Evolutionary conservation across 352 stramenopile species (phyloP), one percentile per base, ranked within the genome.

Genomic region (Phytophthora lateralis): DNA sequence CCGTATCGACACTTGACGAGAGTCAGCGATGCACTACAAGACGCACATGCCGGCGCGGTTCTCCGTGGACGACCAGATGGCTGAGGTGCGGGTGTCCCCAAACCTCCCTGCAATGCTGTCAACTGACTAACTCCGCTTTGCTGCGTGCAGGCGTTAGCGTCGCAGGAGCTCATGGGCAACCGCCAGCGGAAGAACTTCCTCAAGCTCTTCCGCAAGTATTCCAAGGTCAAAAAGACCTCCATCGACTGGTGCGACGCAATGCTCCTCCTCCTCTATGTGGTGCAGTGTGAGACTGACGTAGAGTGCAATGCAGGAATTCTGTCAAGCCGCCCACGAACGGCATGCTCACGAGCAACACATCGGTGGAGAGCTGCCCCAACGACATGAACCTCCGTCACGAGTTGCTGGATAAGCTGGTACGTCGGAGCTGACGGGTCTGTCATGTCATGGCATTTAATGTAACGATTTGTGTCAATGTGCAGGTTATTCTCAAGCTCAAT

Each of bases 401-500:
- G 58, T 82, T 99, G 58, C 85, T 99, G 0, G 82, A 98, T 42
- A 93, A 99, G 67, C 97, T 98, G 11, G 97, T 95, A 48, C 7
- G 54, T 52, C 21, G 15, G 27, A 54, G 30, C 30, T 39, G 54
- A 54, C 27, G 49, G 43, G 34, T 3, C n/a, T 2, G 12, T 38
- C 20, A 32, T 24, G 24, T 20, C 30, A 15, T 43, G 9, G 1
- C 35, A 42, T 9, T 42, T 60, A 51, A 64, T 65, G n/a, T 55
- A 2, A 63, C 34, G 30, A 24, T 52, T 6, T 44, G 30, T 51
- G 46, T 11, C 27, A 38, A 63, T 15, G 6, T 61, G 18, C 38
- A 99, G 69, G 69, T 77, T 20, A 98, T 99, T 34, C 70, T 99
- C 6, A 99, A 99, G 69, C 91, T 99, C 20, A 99, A 99, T 73